A percentile compares a stretch with the other conserved stretches of the same genome.
These are phyloP conservation scores for Coleophoma eucalyptorum DNA, from an alignment of 2,329 filamentous ascomycete genomes.

Conservation along the genomic window DNA sequence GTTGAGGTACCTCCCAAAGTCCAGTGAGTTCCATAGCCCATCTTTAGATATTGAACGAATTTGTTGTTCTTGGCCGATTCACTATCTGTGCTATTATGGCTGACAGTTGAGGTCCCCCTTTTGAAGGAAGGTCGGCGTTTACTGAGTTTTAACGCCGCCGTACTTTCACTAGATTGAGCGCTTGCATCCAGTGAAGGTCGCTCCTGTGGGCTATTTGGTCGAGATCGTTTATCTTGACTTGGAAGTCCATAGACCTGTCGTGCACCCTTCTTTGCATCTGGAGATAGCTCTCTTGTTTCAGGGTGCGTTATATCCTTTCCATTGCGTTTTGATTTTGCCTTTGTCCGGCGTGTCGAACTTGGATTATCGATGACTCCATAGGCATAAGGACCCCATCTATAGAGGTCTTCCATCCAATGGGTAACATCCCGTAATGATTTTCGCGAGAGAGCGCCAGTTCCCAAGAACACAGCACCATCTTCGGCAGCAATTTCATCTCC, in stretches of 20 bases:
- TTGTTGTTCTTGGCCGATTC: conserved; percentile 28
- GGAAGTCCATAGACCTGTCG: conserved; percentile 6
- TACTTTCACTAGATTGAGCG: not conserved
- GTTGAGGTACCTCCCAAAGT: conserved; percentile 32
- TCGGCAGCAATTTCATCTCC: conserved; percentile 64
- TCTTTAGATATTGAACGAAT: conserved; percentile 61
- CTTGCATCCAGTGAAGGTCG: not conserved
- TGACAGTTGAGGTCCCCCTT: conserved; percentile 7
- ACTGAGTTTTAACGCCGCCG: conserved; percentile 1
- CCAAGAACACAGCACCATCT: conserved; percentile 85
- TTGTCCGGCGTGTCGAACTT: conserved; percentile 51
- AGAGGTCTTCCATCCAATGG: conserved; percentile 86
- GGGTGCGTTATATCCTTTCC: conserved; percentile 20
- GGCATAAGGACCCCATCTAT: conserved; percentile 76
- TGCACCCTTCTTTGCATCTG: conserved; percentile 9
- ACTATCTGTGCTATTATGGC: conserved; percentile 16
- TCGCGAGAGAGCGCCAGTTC: conserved; percentile 68
- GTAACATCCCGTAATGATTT: conserved; percentile 69
- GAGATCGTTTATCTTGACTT: not conserved
- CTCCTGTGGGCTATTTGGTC: not conserved
- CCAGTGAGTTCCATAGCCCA: conserved; percentile 68
- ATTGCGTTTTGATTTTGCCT: conserved; percentile 33
- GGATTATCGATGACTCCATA: conserved; percentile 84
- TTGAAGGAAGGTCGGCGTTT: conserved; percentile 7
- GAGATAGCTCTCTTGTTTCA: conserved; percentile 7